phyloP scores from a whole-genome alignment of 108 stramenopile species.

The Skeletonema menzelii region DNA sequence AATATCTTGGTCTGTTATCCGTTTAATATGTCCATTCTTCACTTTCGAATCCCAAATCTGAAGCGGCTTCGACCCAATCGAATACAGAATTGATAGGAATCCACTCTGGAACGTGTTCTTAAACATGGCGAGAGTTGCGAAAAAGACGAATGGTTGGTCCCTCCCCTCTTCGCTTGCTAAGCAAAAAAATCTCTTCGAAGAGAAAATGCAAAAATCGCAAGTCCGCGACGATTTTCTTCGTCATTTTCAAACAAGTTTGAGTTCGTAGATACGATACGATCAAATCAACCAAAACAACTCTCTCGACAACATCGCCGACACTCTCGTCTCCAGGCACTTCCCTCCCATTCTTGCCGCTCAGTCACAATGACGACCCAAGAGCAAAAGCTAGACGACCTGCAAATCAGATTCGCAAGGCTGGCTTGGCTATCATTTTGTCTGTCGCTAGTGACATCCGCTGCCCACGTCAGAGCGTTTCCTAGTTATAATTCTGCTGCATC shows the following conservation, averaged over 20 bases:
- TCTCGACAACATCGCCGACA: too few species aligned
- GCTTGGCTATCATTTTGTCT: constrained; percentile 27
- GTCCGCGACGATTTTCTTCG: too few species aligned
- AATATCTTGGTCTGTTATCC: constrained; percentile 92
- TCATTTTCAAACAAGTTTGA: too few species aligned
- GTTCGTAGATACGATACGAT: too few species aligned
- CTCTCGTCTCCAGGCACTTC: too few species aligned
- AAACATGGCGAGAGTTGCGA: constrained; percentile 56
- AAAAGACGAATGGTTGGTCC: too few species aligned
- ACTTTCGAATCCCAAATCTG: constrained; percentile 91
- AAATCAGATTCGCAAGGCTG: constrained; percentile 6
- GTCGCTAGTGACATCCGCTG: constrained; percentile 11
- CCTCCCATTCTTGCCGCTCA: too few species aligned
- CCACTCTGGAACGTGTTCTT: constrained; percentile 92
- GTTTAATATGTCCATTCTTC: constrained; percentile 92
- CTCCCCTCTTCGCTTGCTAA: too few species aligned
- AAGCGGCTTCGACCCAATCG: constrained; percentile 90
- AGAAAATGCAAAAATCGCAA: too few species aligned
- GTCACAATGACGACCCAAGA: neutral
- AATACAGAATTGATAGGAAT: constrained; percentile 92
- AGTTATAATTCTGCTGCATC: constrained; percentile 15
- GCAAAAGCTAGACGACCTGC: neutral
- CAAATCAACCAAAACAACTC: too few species aligned
- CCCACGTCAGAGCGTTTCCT: constrained; percentile 21
- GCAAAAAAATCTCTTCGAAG: too few species aligned